These are phyloP conservation scores for Podospora didyma DNA, from an alignment of 495 filamentous ascomycete species.

Conservation along the genomic window DNA sequence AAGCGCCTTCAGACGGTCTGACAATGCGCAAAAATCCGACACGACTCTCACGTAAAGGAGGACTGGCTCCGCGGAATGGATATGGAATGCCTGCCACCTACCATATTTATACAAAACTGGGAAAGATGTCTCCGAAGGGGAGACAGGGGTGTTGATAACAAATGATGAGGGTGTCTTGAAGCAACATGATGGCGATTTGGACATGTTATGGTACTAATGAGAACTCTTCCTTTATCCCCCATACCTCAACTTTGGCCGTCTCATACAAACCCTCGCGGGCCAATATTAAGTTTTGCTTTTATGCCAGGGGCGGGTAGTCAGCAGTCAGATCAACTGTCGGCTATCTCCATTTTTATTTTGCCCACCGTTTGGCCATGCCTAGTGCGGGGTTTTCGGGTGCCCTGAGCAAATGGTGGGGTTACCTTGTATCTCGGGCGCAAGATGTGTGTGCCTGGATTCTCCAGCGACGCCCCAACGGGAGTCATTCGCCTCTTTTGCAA, in stretches of 20 bases:
- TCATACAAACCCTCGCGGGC: no score
- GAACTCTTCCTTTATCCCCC: no score
- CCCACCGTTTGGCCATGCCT: no score
- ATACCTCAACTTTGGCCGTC: no score
- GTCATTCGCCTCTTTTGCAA: background rate
- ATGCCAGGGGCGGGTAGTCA: no score
- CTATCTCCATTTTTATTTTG: no score
- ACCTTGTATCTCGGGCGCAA: background rate
- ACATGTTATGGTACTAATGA: no score
- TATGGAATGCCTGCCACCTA: background rate
- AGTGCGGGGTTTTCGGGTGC: no score
- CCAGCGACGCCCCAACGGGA: background rate
- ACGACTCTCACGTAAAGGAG: conserved; percentile 8
- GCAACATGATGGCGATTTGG: no score
- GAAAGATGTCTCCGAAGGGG: background rate
- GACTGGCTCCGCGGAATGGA: background rate
- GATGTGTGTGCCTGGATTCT: background rate
- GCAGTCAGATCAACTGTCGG: no score
- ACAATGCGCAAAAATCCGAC: background rate
- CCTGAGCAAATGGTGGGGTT: background rate
- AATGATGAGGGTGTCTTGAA: background rate
- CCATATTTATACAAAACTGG: background rate
- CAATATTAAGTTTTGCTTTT: no score
- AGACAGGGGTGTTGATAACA: background rate
- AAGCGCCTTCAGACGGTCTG: conserved; percentile 26